phyloP scores from a whole-genome alignment of 371 early-diverging fungal genomes.

The Paraphysoderma sedebokerense region DNA sequence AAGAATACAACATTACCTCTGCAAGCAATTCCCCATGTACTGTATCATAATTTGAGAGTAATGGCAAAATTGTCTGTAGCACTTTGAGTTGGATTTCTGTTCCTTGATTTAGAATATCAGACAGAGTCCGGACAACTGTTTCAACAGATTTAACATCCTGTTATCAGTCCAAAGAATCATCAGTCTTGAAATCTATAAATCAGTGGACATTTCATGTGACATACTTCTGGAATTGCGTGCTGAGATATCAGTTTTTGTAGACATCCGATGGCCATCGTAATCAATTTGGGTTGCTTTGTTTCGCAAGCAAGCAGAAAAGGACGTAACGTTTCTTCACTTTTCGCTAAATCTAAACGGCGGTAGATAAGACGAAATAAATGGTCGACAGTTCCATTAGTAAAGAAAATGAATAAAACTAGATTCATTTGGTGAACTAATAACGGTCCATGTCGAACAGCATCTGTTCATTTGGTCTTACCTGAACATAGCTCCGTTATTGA shows the following conservation, averaged over 20 bases:
- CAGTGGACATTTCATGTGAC: background rate
- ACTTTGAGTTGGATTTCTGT: conserved; percentile 80
- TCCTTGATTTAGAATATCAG: conserved; percentile 46
- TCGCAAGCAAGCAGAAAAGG: conserved; percentile 83
- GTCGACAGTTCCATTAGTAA: no score
- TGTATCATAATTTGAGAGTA: conserved; percentile 62
- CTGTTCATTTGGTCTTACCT: no score
- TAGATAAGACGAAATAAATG: no score
- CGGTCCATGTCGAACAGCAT: no score
- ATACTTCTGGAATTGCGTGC: conserved; percentile 64
- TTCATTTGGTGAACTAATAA: background rate
- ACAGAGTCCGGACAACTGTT: conserved; percentile 37
- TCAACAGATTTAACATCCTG: no score
- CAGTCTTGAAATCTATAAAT: no score
- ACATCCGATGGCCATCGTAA: conserved; percentile 71
- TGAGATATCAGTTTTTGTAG: conserved; percentile 71
- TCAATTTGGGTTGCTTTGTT: conserved; percentile 67
- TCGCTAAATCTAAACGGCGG: conserved; percentile 51
- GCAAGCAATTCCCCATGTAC: conserved; percentile 65
- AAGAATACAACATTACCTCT: conserved; percentile 32
- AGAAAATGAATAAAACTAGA: background rate
- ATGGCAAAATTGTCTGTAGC: conserved; percentile 75
- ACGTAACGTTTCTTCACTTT: conserved; percentile 60
- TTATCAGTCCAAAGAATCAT: no score
- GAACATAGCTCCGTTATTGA: background rate